phyloP scores from a whole-genome alignment of 148 eudicot genomes.

The Heliamphora exappendiculata region DNA sequence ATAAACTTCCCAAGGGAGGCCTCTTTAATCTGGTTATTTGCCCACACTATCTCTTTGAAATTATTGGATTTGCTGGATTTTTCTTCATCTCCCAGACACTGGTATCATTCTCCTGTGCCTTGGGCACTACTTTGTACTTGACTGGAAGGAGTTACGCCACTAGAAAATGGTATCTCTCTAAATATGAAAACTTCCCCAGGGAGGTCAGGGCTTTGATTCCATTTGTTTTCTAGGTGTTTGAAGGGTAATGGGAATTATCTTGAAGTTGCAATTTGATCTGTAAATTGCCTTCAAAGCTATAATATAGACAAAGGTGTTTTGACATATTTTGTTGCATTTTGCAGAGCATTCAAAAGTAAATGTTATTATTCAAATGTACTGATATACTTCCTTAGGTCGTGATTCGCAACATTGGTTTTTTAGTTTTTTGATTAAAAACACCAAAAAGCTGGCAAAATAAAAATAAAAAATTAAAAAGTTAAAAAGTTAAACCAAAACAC shows the following conservation, averaged over 20 bases:
- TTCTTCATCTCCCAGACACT: conserved; percentile 25
- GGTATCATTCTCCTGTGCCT: conserved; percentile 8
- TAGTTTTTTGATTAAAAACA: too few species aligned
- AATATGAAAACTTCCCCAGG: conserved; percentile 33
- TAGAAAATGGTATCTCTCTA: conserved; percentile 33
- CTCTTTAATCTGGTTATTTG: conserved; percentile 35
- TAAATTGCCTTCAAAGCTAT: background rate
- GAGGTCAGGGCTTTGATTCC: conserved; percentile 36
- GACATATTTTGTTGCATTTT: too few species aligned
- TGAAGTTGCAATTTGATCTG: background rate
- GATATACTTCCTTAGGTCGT: too few species aligned
- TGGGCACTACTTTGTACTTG: conserved; percentile 17
- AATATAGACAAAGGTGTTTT: too few species aligned
- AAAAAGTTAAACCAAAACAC: too few species aligned
- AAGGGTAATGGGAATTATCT: background rate
- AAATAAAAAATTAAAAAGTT: too few species aligned
- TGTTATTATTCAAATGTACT: too few species aligned
- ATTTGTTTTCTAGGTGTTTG: conserved; percentile 24
- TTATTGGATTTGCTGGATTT: conserved; percentile 25
- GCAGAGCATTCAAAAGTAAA: too few species aligned
- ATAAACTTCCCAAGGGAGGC: conserved; percentile 34
- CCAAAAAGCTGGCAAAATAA: too few species aligned
- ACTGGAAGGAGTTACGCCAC: conserved; percentile 32
- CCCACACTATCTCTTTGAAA: conserved; percentile 38
- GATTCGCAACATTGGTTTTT: too few species aligned